Percentiles rank a stretch among this genome's conserved stretches.
Conservation (phyloP, 495 filamentous ascomycete genomes). For the Neurospora tetrasperma region DNA sequence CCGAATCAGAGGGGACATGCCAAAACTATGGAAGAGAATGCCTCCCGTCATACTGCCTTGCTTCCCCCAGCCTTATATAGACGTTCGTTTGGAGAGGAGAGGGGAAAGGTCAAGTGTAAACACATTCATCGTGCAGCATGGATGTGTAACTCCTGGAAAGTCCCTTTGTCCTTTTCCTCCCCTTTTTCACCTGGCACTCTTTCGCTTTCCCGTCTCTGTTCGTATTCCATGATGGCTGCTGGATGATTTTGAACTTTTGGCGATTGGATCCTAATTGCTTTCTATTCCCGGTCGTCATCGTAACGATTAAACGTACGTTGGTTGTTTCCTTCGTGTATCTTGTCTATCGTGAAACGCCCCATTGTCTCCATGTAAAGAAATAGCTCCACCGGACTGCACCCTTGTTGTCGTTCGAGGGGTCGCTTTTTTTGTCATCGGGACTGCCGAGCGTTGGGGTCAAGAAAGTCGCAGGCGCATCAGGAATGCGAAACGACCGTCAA, state of each 20-base stretch:
- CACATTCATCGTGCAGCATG: neutral
- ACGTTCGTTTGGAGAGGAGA: neutral
- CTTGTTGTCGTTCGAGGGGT: neutral
- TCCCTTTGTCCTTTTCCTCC: neutral
- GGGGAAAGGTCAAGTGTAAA: neutral
- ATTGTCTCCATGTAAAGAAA: neutral
- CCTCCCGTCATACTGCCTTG: neutral
- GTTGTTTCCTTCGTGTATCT: neutral
- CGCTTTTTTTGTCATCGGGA: slow-evolving; percentile 11
- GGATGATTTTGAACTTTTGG: neutral
- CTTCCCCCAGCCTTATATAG: neutral
- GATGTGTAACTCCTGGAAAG: neutral
- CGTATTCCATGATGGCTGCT: neutral
- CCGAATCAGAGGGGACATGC: neutral
- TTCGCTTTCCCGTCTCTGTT: neutral
- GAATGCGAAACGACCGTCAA: neutral
- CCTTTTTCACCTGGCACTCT: neutral
- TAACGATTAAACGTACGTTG: neutral
- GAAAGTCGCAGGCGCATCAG: neutral
- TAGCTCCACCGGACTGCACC: neutral
- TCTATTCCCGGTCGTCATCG: neutral
- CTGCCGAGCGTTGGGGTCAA: slow-evolving; percentile 1
- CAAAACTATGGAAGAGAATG: neutral
- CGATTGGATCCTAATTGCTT: neutral
- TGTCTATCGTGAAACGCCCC: neutral